Base-by-base conservation (phyloP, 176 grass and related monocot genomes). In the Oryza nivara region DNA sequence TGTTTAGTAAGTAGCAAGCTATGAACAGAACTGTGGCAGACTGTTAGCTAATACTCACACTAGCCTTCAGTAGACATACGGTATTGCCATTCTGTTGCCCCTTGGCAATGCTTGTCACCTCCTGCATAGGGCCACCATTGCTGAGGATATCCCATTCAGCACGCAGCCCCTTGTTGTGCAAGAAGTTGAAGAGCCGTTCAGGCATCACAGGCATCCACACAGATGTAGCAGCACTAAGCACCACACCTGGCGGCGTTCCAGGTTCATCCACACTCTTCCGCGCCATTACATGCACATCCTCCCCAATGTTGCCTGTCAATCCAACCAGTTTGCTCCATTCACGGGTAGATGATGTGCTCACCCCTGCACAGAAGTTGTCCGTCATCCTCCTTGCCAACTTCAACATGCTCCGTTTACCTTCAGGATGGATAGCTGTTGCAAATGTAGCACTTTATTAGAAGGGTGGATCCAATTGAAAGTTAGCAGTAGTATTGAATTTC, bases 81-180 rank as follows among this genome's bases (percentile, higher is more conserved):
- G 91, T 85, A 47, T 96, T 99, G 88, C 96, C 96, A 78, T 90
- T 58, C 76, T 88, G 75, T 43, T 92, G 93, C 10, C 93, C 93
- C 83, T 99, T 99, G 32, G 89, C 86, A 38, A 99, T 95, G 83
- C 88, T 85, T 34, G 87, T 70, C 81, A 96, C 85, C 91, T 94
- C 89, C 83, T 96, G 91, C 96, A 96, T 96, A 48, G 92, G 93
- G 40, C 91, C 88, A 47, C 93, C 93, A 51, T 94, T 94, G 32
- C 91, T 94, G 38, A 99, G 91, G 65, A 99, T 99, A 81, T 99
- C 97, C 97, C 97, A 99, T 88, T 96, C 87, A 75, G 82, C 80
- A 0, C 97, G 93, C 1, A 90, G 72, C 68, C 20, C 71, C 75
- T 96, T 84, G 22, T 94, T 26, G 51, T 93, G 92, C 75, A 99